Base-by-base conservation (phyloP, 2,329 filamentous ascomycete species). In the Ascomycota sp. region DNA sequence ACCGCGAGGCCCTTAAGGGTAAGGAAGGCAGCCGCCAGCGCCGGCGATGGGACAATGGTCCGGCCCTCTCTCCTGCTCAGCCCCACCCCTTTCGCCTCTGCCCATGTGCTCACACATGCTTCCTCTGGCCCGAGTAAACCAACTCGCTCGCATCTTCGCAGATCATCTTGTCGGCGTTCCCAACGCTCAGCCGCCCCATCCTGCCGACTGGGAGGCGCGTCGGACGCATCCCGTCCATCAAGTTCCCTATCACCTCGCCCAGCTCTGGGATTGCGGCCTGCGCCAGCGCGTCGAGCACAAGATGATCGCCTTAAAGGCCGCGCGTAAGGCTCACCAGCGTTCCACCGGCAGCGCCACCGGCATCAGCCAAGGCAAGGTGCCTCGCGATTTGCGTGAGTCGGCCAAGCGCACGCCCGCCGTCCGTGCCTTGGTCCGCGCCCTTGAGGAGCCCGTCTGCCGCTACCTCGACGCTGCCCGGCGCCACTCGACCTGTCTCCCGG, bases 41-140 rank as follows among this genome's bases (percentile, higher is more conserved):
- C 29, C 75, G 86, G 42, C 67, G 86, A 32, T 95, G 85, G 83
- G 89, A 98, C 59, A 98, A 95, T 52, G 80, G 82, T 91, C 64
- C 39, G 54, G n/a, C 7, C 8, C 15, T 10, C 3, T 2, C 12
- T 5, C 11, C 6, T 13, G 8, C 24, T 17, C 11, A 2, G 8
- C 8, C 22, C 8, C 8, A 3, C 5, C 22, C 22, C 5, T 8
- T 23, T 20, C 17, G 26, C 12, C 17, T n/a, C 6, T 11, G 8
- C 17, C 20, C 7, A 5, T 27, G 12, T 27, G 6, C 5, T 20
- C 15, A 20, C 17, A 8, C 4, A 19, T 27, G n/a, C 8, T 7
- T 5, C 19, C 8, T 13, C 15, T 17, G 15, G 15, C 15, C 15
- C 15, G 12, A n/a, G 13, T 11, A 8, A 7, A 20, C 5, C 25